phyloP scores from a whole-genome alignment of 257 asterid genomes.

The Solanum stenotomum region DNA sequence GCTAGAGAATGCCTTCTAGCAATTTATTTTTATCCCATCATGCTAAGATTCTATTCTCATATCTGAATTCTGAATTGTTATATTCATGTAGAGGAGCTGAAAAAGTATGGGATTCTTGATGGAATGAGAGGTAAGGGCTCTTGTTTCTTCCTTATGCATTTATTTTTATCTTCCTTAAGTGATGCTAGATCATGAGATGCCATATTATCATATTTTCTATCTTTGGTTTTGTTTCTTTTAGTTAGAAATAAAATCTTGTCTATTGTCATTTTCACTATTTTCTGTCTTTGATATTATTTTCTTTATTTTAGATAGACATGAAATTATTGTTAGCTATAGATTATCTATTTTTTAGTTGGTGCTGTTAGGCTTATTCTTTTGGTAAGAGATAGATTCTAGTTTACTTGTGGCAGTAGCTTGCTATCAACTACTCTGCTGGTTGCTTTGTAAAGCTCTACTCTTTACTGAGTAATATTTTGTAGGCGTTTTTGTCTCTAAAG shows the following conservation, averaged over 20 bases:
- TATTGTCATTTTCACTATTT: background rate
- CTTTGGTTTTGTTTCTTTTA: background rate
- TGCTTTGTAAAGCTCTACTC: background rate
- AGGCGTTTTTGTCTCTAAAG: background rate
- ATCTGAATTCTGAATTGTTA: conserved; percentile 12
- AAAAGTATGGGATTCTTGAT: conserved; percentile 66
- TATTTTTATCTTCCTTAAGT: background rate
- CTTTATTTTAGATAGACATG: background rate
- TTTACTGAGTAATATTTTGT: background rate
- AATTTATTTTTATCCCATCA: background rate
- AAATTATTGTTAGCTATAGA: background rate
- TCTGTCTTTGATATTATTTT: background rate
- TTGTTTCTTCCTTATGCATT: background rate
- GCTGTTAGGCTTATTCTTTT: background rate
- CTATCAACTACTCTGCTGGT: background rate
- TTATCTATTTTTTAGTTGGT: background rate
- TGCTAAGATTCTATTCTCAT: conserved; percentile 1
- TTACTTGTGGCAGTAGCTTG: background rate
- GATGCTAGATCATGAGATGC: background rate
- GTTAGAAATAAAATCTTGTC: background rate
- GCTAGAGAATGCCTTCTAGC: background rate
- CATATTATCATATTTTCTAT: background rate
- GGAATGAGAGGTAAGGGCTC: conserved; percentile 57
- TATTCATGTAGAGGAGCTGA: conserved; percentile 70
- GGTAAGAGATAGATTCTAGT: background rate